phyloP scores from a whole-genome alignment of 2,329 filamentous ascomycete species.

The Alternaria longipes region DNA sequence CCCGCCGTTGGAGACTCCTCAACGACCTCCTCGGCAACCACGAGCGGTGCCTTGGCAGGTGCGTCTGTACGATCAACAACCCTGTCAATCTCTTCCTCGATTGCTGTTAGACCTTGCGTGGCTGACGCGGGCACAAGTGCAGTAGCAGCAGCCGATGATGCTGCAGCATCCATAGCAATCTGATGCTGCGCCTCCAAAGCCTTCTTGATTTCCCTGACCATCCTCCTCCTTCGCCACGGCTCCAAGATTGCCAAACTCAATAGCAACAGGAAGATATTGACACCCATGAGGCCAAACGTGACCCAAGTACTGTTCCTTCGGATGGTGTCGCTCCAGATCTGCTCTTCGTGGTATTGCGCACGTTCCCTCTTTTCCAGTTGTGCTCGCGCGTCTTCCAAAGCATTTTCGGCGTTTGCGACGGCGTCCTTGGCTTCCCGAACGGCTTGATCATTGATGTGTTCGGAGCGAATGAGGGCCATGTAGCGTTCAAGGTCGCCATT shows the following conservation, averaged over 20 bases:
- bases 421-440: conserved; percentile 76
- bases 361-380: conserved; percentile 84
- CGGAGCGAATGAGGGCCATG: conserved; percentile 87
- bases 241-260: conserved; percentile 89
- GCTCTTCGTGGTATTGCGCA: conserved; percentile 95
- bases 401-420: conserved; percentile 77
- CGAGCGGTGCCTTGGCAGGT: conserved; percentile 8
- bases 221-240: conserved; percentile 83
- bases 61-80: conserved; percentile 19
- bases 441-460: conserved; percentile 90
- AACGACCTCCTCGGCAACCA: conserved; percentile 7
- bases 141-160: conserved; percentile 7
- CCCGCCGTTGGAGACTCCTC: conserved; percentile 22
- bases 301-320: conserved; percentile 97
- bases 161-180: conserved; percentile 24
- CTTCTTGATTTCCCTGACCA: conserved; percentile 76
- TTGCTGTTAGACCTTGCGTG: conserved; percentile 10
- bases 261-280: conserved; percentile 90
- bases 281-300: conserved; percentile 96
- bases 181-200: conserved; percentile 47
- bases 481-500: conserved; percentile 90
- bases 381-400: conserved; percentile 79
- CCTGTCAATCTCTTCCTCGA: conserved; percentile 35
- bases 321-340: conserved; percentile 99
- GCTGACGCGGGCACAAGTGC: conserved; percentile 9